Conservation (phyloP, 495 filamentous ascomycete species). For the Ramalina intermedia region DNA sequence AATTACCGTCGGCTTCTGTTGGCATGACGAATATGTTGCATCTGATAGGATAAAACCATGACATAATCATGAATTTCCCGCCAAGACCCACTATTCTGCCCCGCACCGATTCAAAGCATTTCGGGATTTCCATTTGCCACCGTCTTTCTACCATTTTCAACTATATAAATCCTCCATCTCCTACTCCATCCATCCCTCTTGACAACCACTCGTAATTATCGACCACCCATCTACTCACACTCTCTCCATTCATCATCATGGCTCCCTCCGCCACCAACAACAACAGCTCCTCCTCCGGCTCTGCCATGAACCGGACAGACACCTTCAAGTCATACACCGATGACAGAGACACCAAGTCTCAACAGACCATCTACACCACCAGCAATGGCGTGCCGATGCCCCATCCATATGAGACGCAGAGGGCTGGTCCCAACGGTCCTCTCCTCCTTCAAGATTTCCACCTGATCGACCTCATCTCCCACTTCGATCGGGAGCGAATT, state of each 20-base stretch:
- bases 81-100: too few relatives aligned
- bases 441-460: slow-evolving; percentile 48
- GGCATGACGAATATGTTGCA: too few relatives aligned
- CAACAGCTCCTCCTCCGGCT: background rate
- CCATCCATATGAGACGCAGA: slow-evolving; percentile 34
- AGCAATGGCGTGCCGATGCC: slow-evolving; percentile 38
- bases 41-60: too few relatives aligned
- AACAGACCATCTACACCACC: slow-evolving; percentile 33
- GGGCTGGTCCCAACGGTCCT: slow-evolving; percentile 43
- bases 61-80: too few relatives aligned
- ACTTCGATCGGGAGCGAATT: slow-evolving; percentile 55
- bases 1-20: too few relatives aligned
- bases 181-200: background rate
- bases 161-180: background rate
- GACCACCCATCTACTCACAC: too few relatives aligned
- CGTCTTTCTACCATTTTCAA: background rate
- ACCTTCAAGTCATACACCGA: slow-evolving; percentile 24
- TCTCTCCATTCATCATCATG: background rate
- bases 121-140: too few relatives aligned
- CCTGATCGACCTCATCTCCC: slow-evolving; percentile 50
- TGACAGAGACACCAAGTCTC: slow-evolving; percentile 29
- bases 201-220: background rate
- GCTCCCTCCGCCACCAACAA: background rate
- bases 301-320: background rate
- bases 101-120: too few relatives aligned